Conservation (phyloP, 805 yeast species). For the Candida ulmi region DNA sequence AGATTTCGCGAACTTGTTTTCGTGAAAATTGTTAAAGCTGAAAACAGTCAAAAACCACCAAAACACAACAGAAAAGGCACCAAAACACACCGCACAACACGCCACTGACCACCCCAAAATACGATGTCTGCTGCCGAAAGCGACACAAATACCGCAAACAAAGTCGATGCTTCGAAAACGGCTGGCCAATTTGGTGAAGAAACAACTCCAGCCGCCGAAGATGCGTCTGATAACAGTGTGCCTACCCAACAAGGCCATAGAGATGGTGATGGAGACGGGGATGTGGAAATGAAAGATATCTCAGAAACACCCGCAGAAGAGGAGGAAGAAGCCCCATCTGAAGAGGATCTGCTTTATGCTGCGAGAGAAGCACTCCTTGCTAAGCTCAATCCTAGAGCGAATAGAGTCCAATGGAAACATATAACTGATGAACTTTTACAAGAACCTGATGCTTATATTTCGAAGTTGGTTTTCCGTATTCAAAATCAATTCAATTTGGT, state of each 20-base stretch:
- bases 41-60: no score
- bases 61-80: no score
- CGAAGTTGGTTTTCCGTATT: slow-evolving; percentile 1
- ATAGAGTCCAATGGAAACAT: slow-evolving; percentile 3
- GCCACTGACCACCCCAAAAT: no score
- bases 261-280: no score
- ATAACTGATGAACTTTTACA: slow-evolving; percentile 6
- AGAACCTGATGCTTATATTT: neutral
- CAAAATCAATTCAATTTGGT: slow-evolving; percentile 1
- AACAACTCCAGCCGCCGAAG: neutral
- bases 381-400: neutral
- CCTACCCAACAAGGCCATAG: neutral
- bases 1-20: no score
- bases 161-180: no score
- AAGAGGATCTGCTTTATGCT: neutral
- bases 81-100: no score
- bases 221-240: neutral
- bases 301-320: neutral
- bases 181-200: no score
- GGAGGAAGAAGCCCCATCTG: neutral
- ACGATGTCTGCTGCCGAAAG: no score
- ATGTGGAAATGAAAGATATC: slow-evolving; percentile 8
- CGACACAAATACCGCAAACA: no score
- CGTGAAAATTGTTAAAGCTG: no score
- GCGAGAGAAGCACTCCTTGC: neutral